Evolutionary conservation across 2,329 filamentous ascomycete species (phyloP).

Genomic region (Clarireedia monteithiana): DNA sequence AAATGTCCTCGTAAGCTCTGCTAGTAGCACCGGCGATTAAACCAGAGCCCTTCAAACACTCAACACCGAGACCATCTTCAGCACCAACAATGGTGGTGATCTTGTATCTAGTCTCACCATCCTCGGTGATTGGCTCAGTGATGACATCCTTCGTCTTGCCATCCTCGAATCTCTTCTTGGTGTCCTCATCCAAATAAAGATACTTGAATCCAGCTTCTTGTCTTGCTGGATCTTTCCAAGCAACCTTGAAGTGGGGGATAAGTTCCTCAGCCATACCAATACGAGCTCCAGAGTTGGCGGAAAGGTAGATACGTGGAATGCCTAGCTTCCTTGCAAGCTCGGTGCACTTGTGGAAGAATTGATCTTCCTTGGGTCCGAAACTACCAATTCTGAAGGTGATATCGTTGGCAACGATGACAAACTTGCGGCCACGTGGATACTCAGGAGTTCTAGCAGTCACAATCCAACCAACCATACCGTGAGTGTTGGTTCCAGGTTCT

Average conservation of each 20-base stretch:
- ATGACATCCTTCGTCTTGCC: conserved; percentile 68
- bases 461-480: conserved; percentile 98
- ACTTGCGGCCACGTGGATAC: conserved; percentile 85
- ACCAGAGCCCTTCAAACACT: conserved; percentile 94
- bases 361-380: conserved; percentile 92
- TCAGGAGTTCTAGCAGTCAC: conserved; percentile 92
- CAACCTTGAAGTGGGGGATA: conserved; percentile 93
- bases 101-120: conserved; percentile 86
- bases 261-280: conserved; percentile 95
- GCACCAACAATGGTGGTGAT: conserved; percentile 89
- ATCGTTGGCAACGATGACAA: conserved; percentile 96
- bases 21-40: conserved; percentile 97
- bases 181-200: conserved; percentile 81
- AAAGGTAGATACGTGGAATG: conserved; percentile 94
- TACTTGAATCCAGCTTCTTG: conserved; percentile 94
- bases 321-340: conserved; percentile 90
- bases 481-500: conserved; percentile 89
- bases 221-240: conserved; percentile 79
- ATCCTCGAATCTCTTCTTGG: conserved; percentile 81
- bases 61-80: conserved; percentile 94
- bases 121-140: conserved; percentile 78
- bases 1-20: conserved; percentile 96
- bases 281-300: conserved; percentile 96
- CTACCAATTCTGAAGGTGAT: conserved; percentile 99
- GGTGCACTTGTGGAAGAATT: conserved; percentile 98